Conservation (phyloP, 768 basidiomycete genomes). For the Mycena leptocephala region DNA sequence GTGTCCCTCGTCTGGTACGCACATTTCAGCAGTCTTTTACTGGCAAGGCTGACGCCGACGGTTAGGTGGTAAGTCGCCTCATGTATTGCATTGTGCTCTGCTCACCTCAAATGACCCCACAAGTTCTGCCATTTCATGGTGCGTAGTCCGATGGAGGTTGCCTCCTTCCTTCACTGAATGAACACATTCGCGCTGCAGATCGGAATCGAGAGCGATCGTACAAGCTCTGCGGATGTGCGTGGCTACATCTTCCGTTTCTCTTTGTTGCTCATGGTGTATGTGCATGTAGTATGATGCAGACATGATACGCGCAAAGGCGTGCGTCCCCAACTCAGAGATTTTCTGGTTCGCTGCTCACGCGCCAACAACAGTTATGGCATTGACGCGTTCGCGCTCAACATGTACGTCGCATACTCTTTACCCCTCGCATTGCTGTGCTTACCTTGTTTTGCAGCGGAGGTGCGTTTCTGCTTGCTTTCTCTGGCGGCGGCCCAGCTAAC, state of each 20-base stretch:
- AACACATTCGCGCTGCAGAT: constrained; percentile 7
- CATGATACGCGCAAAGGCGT: constrained; percentile 33
- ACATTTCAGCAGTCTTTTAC: not conserved
- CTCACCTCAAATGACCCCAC: not conserved
- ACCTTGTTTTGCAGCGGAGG: constrained; percentile 11
- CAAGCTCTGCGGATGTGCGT: constrained; percentile 28
- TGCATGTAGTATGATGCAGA: constrained; percentile 27
- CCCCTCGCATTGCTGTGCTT: not conserved
- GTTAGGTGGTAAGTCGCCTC: constrained; percentile 14
- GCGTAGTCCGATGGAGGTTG: not conserved
- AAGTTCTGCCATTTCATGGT: constrained; percentile 31
- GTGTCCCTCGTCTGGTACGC: constrained; percentile 11
- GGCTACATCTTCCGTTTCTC: no score
- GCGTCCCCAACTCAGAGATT: not conserved
- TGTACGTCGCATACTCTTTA: not conserved
- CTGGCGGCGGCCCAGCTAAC: not conserved
- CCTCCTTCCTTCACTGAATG: not conserved
- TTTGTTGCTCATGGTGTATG: not conserved
- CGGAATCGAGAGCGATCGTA: constrained; percentile 34
- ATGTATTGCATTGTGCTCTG: not conserved
- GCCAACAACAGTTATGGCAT: constrained; percentile 19
- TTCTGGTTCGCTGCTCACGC: not conserved
- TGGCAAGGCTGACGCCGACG: not conserved
- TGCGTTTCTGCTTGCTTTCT: not conserved
- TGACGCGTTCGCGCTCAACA: constrained; percentile 63